phyloP scores from a whole-genome alignment of 768 basidiomycete species.

The Pisolithus microcarpus region DNA sequence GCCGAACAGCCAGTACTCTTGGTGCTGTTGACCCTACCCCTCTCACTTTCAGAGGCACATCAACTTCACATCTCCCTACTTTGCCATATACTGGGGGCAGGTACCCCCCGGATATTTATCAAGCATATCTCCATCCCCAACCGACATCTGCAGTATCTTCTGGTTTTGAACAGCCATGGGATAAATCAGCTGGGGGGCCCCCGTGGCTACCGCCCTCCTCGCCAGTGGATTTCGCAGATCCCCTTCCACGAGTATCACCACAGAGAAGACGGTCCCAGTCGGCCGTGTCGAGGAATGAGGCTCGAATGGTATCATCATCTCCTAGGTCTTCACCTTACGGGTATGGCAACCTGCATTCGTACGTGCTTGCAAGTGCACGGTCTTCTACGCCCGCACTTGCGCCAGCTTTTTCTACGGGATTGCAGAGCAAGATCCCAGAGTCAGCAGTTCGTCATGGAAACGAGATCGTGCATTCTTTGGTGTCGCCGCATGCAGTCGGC shows the following conservation, averaged over 20 bases:
- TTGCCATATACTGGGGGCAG: slow-evolving; percentile 26
- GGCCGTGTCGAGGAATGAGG: slow-evolving; percentile 28
- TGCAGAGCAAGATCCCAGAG: slow-evolving; percentile 19
- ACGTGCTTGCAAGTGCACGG: slow-evolving; percentile 14
- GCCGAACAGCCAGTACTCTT: slow-evolving; percentile 42
- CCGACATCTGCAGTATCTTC: slow-evolving; percentile 9
- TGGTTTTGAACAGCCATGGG: slow-evolving; percentile 2
- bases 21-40: slow-evolving; percentile 20
- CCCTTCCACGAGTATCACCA: slow-evolving; percentile 13
- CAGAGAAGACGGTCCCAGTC: slow-evolving; percentile 29
- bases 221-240: slow-evolving; percentile 6
- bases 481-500: slow-evolving; percentile 13
- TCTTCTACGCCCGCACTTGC: slow-evolving; percentile 20
- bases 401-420: slow-evolving; percentile 18
- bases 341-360: slow-evolving; percentile 23
- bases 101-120: slow-evolving; percentile 29
- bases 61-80: slow-evolving; percentile 24
- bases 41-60: slow-evolving; percentile 24
- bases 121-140: slow-evolving; percentile 13
- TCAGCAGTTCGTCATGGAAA: slow-evolving; percentile 19
- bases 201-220: background rate
- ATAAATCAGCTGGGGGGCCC: slow-evolving; percentile 1
- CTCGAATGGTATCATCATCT: slow-evolving; percentile 17
- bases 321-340: slow-evolving; percentile 27
- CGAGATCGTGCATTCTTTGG: slow-evolving; percentile 22